Conservation (phyloP, 345 rosid genomes). For the Sisymbrium altissimum region DNA sequence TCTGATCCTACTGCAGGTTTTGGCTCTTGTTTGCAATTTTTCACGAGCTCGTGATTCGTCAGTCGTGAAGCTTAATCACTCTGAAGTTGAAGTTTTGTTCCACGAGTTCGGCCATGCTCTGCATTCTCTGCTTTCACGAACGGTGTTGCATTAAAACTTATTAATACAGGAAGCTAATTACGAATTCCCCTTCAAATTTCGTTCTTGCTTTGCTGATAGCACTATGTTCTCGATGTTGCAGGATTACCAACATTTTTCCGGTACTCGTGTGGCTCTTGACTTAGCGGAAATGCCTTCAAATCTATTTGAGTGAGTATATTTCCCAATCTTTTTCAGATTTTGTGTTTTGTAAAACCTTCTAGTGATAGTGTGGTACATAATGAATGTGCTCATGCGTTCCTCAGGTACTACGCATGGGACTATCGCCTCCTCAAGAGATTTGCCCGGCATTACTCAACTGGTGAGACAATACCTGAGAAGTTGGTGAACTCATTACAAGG, state of each 20-base stretch:
- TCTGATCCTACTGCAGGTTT: conserved; percentile 51
- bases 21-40: conserved; percentile 91
- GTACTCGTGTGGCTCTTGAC: conserved; percentile 91
- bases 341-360: background rate
- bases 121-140: conserved; percentile 87
- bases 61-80: conserved; percentile 69
- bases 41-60: conserved; percentile 51
- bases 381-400: conserved; percentile 17
- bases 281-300: conserved; percentile 94
- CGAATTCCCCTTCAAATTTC: background rate
- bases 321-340: background rate
- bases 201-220: conserved; percentile 21
- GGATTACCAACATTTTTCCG: conserved; percentile 96
- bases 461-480: conserved; percentile 80
- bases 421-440: conserved; percentile 75
- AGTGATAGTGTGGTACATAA: background rate
- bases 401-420: conserved; percentile 88
- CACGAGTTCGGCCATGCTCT: conserved; percentile 99
- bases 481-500: conserved; percentile 75
- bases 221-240: conserved; percentile 33
- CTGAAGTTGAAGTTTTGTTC: conserved; percentile 87
- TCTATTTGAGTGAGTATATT: conserved; percentile 85
- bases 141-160: conserved; percentile 45
- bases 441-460: conserved; percentile 81
- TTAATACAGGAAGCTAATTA: background rate